Evolutionary conservation across 176 grass and related monocot genomes (phyloP), one percentile per base, ranked within the genome.

Genomic region (Metroxylon sagu): DNA sequence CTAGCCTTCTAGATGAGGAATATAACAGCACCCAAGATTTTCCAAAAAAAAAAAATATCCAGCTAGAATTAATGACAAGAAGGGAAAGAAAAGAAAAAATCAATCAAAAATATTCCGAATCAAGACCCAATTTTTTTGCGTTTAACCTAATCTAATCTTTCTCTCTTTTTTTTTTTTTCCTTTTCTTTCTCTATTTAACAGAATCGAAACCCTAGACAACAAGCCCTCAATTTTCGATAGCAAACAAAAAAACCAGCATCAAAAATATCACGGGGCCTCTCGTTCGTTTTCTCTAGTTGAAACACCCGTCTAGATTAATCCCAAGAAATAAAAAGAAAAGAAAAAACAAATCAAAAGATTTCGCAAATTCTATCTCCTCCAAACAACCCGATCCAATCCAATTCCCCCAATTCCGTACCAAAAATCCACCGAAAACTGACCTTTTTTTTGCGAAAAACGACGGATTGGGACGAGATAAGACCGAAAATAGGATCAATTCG

Each of bases 251-350:
- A 73, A 77, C 80, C 35, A 82, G 77, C 77, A 88, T 81, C 74
- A 88, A 79, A 85, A 88, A 88, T 76, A 76, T 94, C 89, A 88
- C 84, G 21, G 89, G 84, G 84, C 80, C 61, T 81, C 84, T 76
- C 65, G 80, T 81, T 85, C 71, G 61, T 35, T 35, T 35, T 35
- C 1, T 35, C 0, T 35, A 5, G 1, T 35, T 7, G 6, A 8
- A 8, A 35, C 6, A 35, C 31, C 31, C 8, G 2, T 5, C 31
- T 35, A 35, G 49, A 56, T 25, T 48, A 26, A 16, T 26, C 12
- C 21, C 21, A 23, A 18, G 57, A 26, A 52, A 17, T 14, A 30
- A 29, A 16, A 23, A 50, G n/a, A 6, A 1, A 29, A 26, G 3
- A 60, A 60, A 3, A 6, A 15, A 60, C 0, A 6, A 60, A 35